These are phyloP conservation scores for Pterocarpus macrocarpus DNA, from an alignment of 306 rosid species.

Conservation along the genomic window DNA sequence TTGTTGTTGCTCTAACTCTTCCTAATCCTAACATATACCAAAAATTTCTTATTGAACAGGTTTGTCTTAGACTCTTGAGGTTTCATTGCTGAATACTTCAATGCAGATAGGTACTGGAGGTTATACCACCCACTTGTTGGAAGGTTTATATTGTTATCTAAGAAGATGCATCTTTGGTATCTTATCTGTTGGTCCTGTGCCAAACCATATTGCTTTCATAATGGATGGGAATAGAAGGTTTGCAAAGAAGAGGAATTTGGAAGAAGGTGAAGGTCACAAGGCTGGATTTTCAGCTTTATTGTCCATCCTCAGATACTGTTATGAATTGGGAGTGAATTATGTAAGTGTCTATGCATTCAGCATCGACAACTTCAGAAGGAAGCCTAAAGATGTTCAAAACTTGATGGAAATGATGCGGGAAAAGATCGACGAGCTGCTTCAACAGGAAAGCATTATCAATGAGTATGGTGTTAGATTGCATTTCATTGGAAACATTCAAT, in stretches of 20 bases:
- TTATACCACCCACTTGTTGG: constrained; percentile 31
- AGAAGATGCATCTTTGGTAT: constrained; percentile 65
- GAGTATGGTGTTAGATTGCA: constrained; percentile 67
- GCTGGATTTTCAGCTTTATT: constrained; percentile 69
- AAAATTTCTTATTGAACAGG: constrained; percentile 37
- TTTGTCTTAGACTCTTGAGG: constrained; percentile 13
- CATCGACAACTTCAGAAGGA: constrained; percentile 79
- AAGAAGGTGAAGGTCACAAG: constrained; percentile 67
- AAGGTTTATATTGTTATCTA: constrained; percentile 51
- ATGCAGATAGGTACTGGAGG: constrained; percentile 54
- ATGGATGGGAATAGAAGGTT: constrained; percentile 94
- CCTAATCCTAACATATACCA: constrained; percentile 7
- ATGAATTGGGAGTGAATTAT: constrained; percentile 76
- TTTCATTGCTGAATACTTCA: constrained; percentile 31
- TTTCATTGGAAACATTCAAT: constrained; percentile 71
- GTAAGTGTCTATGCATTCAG: constrained; percentile 85
- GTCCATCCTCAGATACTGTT: constrained; percentile 67
- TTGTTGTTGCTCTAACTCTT: constrained; percentile 20
- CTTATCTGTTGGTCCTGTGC: constrained; percentile 73
- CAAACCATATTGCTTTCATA: constrained; percentile 82
- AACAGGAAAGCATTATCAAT: constrained; percentile 58
- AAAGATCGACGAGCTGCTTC: constrained; percentile 70
- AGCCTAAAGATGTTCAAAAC: constrained; percentile 62
- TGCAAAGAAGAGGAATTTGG: constrained; percentile 64
- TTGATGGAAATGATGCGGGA: constrained; percentile 80